These are phyloP conservation scores for Aegilops longissima DNA, from an alignment of 176 grass and related monocot genomes.

Conservation along the genomic window DNA sequence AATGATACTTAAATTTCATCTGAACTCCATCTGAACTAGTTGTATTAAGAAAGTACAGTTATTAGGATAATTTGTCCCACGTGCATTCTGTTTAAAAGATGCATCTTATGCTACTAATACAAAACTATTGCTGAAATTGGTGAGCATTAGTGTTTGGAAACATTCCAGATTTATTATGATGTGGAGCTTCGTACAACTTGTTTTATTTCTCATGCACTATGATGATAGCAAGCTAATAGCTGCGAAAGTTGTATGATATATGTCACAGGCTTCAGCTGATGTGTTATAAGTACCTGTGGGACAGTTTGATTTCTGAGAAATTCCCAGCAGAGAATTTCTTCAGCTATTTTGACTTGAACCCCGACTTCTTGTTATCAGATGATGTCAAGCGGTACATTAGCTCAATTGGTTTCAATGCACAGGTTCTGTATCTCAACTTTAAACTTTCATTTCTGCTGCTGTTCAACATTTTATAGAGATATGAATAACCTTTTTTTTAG, in stretches of 20 bases:
- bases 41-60: neutral
- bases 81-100: neutral
- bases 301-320: constrained; percentile 52
- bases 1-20: constrained; percentile 3
- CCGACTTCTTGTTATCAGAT: constrained; percentile 56
- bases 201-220: constrained; percentile 10
- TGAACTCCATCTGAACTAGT: neutral
- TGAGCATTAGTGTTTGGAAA: neutral
- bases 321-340: constrained; percentile 70
- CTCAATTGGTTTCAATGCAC: constrained; percentile 67
- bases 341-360: constrained; percentile 71
- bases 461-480: constrained; percentile 4
- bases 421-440: constrained; percentile 48
- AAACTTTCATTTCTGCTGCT: neutral
- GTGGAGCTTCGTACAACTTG: neutral
- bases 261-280: constrained; percentile 84
- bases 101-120: neutral
- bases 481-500: neutral
- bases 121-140: neutral
- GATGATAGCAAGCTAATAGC: neutral
- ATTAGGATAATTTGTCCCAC: neutral
- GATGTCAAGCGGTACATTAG: constrained; percentile 59
- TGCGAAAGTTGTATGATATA: constrained; percentile 6
- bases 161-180: constrained; percentile 9
- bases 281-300: constrained; percentile 95